Evolutionary conservation across 2,329 filamentous ascomycete genomes (phyloP), one percentile per base, ranked within the genome.

Genomic region (Elsinoe ampelina): DNA sequence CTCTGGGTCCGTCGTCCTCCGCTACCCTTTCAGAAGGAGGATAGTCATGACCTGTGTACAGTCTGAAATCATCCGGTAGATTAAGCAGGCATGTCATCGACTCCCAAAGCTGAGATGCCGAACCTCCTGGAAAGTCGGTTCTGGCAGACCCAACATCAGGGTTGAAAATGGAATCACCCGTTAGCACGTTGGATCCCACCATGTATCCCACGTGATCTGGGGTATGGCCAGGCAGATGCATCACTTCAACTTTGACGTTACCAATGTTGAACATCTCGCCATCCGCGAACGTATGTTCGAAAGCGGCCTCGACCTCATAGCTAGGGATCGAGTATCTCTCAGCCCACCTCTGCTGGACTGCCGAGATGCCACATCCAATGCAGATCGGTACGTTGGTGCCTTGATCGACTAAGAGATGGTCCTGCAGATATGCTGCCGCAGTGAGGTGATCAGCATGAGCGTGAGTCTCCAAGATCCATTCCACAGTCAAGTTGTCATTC

Each of bases 391-490:
- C 76, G 50, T 64, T 68, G 1, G 58, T 34, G 0, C 65, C 69
- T 42, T 76, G 71, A 0, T 56, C 54, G 6, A 69, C 58, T 0
- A 65, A 60, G 0, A 83, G 70, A 1, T 63, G 65, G 0, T 67
- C 65, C 61, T 82, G 79, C 0, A 86, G 72, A 63, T 84, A 85
- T 3, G 73, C 72, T 0, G 81, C 73, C 0, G 82, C 77, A 0
- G 80, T 84, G 0, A 84, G 60, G 58, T 85, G 81, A 57, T 85
- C 80, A 2, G 80, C 80, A 59, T 84, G 79, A 0, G 73, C 77
- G 63, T 86, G 82, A 0, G 83, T 85, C 61, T 86, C 83, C 2
- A 85, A 72, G 15, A 86, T 80, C 39, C 67, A 69, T 0, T 72
- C 69, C 8, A 85, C 63, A 0, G 60, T 72, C 63, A 82, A 83